Base-by-base conservation (phyloP, 2,329 filamentous ascomycete species). In the Penicillium sp. region DNA sequence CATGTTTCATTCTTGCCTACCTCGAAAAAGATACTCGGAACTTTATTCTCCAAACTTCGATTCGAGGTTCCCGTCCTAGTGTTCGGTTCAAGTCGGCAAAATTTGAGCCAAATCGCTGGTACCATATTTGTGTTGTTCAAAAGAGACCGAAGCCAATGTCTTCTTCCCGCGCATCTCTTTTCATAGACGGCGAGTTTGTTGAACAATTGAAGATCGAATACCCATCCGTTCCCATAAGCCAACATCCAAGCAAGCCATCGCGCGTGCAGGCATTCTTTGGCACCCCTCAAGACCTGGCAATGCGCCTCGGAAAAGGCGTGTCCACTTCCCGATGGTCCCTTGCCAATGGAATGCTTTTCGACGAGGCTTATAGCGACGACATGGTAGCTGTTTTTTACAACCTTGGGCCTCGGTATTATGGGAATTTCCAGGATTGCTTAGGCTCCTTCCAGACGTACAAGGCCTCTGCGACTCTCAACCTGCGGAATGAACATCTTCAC, bases 371-470 rank as follows among this genome's bases (percentile, higher is more conserved):
- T 36, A 96, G 91, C 58, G 93, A 97, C 70, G 94, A 99, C 73
- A 84, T 96, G 59, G 82, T 99, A 55, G 89, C 93, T 13, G 94
- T 99, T 0, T 91, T 96, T 68, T 91, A 89, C 71, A 90, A 93
- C 49, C 86, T 99, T 19, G 93, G 94, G 0, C 89, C 92, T 25
- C 86, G 91, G 48, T 99, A 99, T 67, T 88, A 91, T 69, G 94
- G 94, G 17, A 99, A 99, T 71, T 96, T 96, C 66, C 94, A 99
- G 75, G 94, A 99, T 70, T 94, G 91, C 66, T 82, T 99, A 15
- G 94, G 96, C 6, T 93, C 92, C 1, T 96, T 99, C 69, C 92
- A 97, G 70, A 99, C 96, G 0, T 99, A 99, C 71, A 87, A 90
- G 67, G 93, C 94, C 7, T 97, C 94, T 1, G 93, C 94, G 8